Conservation (phyloP, 257 asterid species). For the Salvia rosmarinus region DNA sequence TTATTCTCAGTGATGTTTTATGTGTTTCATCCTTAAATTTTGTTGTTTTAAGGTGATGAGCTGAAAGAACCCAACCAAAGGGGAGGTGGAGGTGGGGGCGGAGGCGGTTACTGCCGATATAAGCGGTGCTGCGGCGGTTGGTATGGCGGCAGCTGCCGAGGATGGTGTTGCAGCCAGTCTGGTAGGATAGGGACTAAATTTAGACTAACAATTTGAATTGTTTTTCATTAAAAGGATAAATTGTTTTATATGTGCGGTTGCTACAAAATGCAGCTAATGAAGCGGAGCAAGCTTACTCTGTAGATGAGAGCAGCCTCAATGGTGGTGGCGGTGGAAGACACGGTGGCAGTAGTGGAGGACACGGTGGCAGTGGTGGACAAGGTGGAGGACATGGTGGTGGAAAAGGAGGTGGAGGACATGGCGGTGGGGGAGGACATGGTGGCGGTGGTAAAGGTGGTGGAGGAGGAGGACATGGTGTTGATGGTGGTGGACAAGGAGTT, state of each 20-base stretch:
- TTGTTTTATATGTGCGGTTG: not conserved
- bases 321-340: not conserved
- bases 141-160: conserved; percentile 21
- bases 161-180: conserved; percentile 7
- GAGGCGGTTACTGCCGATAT: conserved; percentile 25
- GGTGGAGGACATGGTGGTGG: no score
- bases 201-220: no score
- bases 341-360: no score
- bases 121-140: conserved; percentile 32
- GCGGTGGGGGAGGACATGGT: not conserved
- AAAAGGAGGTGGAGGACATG: not conserved
- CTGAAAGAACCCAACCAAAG: conserved; percentile 27
- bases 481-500: not conserved
- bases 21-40: not conserved
- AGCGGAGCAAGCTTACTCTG: not conserved
- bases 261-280: conserved; percentile 21
- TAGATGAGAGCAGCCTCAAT: not conserved
- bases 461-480: not conserved
- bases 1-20: not conserved
- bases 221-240: not conserved
- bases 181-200: conserved; percentile 6
- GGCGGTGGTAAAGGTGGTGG: not conserved
- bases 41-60: conserved; percentile 22
- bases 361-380: no score
- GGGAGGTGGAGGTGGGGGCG: no score